phyloP scores from a whole-genome alignment of 257 asterid species.

The Gentiana dahurica region DNA sequence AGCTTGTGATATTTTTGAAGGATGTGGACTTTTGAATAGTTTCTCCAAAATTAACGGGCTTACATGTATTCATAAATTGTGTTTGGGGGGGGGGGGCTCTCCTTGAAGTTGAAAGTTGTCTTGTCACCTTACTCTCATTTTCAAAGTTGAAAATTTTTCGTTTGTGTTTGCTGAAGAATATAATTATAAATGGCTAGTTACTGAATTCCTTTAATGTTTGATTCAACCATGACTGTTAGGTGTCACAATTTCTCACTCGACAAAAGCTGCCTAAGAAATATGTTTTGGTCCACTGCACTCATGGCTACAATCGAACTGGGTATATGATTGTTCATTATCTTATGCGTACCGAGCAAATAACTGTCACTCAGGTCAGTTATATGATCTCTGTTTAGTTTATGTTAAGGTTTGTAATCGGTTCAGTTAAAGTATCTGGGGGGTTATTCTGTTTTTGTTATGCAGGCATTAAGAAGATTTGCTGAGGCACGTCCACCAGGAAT shows the following conservation, averaged over 20 bases:
- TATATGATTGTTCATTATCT: conserved; percentile 90
- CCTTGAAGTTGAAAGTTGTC: too few relatives aligned
- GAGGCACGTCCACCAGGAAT: conserved; percentile 98
- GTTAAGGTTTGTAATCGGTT: neutral
- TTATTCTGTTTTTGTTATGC: conserved; percentile 10
- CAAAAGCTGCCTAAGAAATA: conserved; percentile 64
- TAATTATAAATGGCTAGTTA: neutral
- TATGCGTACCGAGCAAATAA: conserved; percentile 64
- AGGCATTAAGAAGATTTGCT: conserved; percentile 79
- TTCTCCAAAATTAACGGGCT: too few relatives aligned
- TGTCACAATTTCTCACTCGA: conserved; percentile 64
- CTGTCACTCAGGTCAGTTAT: conserved; percentile 74
- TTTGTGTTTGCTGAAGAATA: conserved; percentile 1
- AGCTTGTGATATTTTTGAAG: too few relatives aligned
- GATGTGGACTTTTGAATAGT: too few relatives aligned
- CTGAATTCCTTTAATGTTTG: neutral
- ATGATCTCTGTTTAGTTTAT: conserved; percentile 1
- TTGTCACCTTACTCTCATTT: neutral
- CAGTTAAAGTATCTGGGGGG: conserved; percentile 1
- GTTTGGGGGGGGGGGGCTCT: too few relatives aligned
- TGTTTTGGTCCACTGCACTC: conserved; percentile 94
- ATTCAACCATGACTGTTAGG: conserved; percentile 36
- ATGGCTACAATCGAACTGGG: conserved; percentile 99
- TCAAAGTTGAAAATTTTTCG: neutral
- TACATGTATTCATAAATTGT: too few relatives aligned